A percentile compares a stretch with the other conserved stretches of the same genome.
Evolutionary conservation across 139 green algal species (phyloP).

Genomic region (Yamagishiella unicocca): DNA sequence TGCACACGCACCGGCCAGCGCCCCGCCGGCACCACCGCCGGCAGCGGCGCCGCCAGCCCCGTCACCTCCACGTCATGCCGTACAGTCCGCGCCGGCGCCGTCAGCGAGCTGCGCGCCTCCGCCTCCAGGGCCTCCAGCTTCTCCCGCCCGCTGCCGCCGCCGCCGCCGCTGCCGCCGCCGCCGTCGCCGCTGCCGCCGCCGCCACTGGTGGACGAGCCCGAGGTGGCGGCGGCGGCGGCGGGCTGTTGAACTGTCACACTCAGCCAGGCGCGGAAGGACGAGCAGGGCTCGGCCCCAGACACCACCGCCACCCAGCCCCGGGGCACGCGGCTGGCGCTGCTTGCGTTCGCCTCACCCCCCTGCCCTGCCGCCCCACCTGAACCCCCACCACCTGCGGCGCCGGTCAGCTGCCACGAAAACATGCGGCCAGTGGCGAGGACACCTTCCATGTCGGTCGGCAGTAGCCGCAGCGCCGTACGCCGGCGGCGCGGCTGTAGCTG

Average conservation of each 20-base stretch:
- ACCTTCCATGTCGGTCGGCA: not conserved
- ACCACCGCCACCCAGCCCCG: slow-evolving; percentile 14
- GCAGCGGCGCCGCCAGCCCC: slow-evolving; percentile 42
- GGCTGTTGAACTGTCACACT: slow-evolving; percentile 11
- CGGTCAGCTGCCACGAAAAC: slow-evolving; percentile 9
- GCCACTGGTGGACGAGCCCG: not conserved
- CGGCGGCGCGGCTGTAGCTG: not conserved
- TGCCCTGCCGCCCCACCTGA: not conserved
- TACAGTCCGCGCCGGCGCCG: not conserved
- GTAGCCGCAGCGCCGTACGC: not conserved
- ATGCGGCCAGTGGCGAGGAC: not conserved
- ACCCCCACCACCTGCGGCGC: not conserved
- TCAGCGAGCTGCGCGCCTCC: slow-evolving; percentile 28
- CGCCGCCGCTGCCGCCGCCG: not conserved
- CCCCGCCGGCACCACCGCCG: slow-evolving; percentile 10
- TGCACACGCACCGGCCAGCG: slow-evolving; percentile 1
- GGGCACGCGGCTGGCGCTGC: not conserved
- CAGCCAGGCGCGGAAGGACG: slow-evolving; percentile 45
- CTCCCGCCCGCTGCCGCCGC: not conserved
- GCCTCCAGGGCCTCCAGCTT: slow-evolving; percentile 1
- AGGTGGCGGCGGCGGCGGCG: too few relatives aligned
- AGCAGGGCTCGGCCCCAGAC: slow-evolving; percentile 48
- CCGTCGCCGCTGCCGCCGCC: not conserved
- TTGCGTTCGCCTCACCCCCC: not conserved
- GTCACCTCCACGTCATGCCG: slow-evolving; percentile 48